Evolutionary conservation across 805 yeast species (phyloP).

Genomic region (Kregervanrija fluxuum): DNA sequence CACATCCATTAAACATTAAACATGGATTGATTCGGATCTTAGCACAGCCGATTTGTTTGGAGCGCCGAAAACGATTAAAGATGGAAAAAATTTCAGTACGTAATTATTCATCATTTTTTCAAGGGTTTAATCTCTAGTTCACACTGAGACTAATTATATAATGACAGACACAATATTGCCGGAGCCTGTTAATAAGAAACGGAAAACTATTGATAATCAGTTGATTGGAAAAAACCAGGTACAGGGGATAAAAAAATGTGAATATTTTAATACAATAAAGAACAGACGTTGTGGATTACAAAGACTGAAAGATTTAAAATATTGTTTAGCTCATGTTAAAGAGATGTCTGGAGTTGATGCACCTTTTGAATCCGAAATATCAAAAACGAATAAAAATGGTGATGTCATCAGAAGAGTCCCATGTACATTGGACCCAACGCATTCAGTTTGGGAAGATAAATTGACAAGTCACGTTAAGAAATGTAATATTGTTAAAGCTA

Average conservation of each 20-base stretch:
- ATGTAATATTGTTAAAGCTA: slow-evolving; percentile 43
- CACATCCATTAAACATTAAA: too few species aligned
- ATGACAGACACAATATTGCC: too few species aligned
- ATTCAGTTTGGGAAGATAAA: slow-evolving; percentile 59
- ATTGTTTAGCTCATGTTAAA: slow-evolving; percentile 54
- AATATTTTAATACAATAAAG: slow-evolving; percentile 40
- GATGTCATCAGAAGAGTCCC: slow-evolving; percentile 41
- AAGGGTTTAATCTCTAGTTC: too few species aligned
- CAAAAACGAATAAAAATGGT: slow-evolving; percentile 17
- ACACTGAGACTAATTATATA: too few species aligned
- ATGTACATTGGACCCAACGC: slow-evolving; percentile 74
- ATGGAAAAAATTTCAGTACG: too few species aligned
- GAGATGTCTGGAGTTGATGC: slow-evolving; percentile 1
- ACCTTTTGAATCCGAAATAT: slow-evolving; percentile 8
- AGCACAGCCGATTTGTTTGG: too few species aligned
- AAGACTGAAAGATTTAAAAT: slow-evolving; percentile 39
- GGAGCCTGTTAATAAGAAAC: too few species aligned
- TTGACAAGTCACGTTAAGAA: slow-evolving; percentile 49
- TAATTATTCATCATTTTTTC: too few species aligned
- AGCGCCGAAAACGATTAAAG: too few species aligned
- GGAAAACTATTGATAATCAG: too few species aligned
- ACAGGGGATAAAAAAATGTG: slow-evolving; percentile 31
- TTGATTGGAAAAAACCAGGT: not conserved
- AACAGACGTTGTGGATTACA: slow-evolving; percentile 57
- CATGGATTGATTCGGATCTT: too few species aligned